A percentile compares a stretch with the other conserved stretches of the same genome.
Evolutionary conservation across 345 rosid species (phyloP).

Genomic region (Populus davidiana): DNA sequence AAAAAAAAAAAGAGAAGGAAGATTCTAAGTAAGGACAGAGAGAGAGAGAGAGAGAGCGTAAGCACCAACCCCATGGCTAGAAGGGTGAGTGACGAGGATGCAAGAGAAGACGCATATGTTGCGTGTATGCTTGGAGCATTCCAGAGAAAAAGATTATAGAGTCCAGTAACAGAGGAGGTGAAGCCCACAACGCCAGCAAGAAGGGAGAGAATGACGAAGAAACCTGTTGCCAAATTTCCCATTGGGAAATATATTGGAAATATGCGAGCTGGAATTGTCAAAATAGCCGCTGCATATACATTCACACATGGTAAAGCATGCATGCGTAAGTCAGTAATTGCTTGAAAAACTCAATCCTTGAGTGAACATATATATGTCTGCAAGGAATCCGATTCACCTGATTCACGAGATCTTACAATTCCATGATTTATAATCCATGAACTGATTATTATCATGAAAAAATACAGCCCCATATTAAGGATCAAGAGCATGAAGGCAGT

Average conservation of each 20-base stretch:
- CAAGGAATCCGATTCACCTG: slow-evolving; percentile 37
- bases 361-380: neutral
- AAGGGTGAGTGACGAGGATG: slow-evolving; percentile 63
- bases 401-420: slow-evolving; percentile 52
- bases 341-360: neutral
- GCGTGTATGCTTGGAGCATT: slow-evolving; percentile 49
- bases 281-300: slow-evolving; percentile 52
- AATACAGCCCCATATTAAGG: slow-evolving; percentile 65
- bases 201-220: slow-evolving; percentile 61
- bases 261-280: slow-evolving; percentile 64
- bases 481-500: slow-evolving; percentile 57
- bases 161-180: slow-evolving; percentile 60
- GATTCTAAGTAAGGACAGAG: too few relatives aligned
- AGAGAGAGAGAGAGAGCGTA: neutral
- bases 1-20: too few relatives aligned
- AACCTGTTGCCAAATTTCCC: slow-evolving; percentile 87
- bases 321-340: neutral
- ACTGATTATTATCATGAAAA: slow-evolving; percentile 55
- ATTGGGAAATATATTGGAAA: slow-evolving; percentile 80
- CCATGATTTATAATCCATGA: slow-evolving; percentile 79
- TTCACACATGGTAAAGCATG: neutral
- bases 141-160: slow-evolving; percentile 44
- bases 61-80: slow-evolving; percentile 71
- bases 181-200: slow-evolving; percentile 79
- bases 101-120: slow-evolving; percentile 65